Percentiles rank a stretch among this genome's conserved stretches.
phyloP scores from a whole-genome alignment of 2,329 filamentous ascomycete genomes.

The Hymenoscyphus occultus region DNA sequence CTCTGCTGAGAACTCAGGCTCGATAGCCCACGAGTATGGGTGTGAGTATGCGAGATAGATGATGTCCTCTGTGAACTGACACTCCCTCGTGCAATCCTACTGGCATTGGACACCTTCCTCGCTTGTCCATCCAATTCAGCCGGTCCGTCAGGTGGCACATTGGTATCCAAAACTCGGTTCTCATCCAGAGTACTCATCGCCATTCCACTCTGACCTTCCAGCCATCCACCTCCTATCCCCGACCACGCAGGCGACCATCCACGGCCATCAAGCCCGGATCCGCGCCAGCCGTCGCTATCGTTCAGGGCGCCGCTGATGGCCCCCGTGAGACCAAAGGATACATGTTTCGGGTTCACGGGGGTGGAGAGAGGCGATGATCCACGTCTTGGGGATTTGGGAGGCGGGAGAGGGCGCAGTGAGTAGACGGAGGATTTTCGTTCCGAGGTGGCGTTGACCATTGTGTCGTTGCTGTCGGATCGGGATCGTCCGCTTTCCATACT shows the following conservation, averaged over 20 bases:
- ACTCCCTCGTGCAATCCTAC: neutral
- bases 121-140: neutral
- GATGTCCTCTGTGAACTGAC: neutral
- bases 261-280: neutral
- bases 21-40: too few relatives aligned
- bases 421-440: neutral
- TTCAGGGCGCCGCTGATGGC: constrained; percentile 5
- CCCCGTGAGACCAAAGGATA: constrained; percentile 12
- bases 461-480: constrained; percentile 1
- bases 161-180: neutral
- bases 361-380: neutral
- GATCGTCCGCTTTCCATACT: neutral
- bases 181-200: constrained; percentile 5
- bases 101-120: neutral
- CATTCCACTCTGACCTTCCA: constrained; percentile 11
- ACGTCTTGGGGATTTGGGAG: neutral
- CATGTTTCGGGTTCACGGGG: neutral
- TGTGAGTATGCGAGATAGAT: neutral
- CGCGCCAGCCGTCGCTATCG: constrained; percentile 8
- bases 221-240: constrained; percentile 9
- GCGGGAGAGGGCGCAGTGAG: constrained; percentile 1
- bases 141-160: neutral
- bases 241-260: constrained; percentile 7
- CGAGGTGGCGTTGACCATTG: neutral
- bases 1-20: neutral